phyloP scores from a whole-genome alignment of 768 basidiomycete species.

The Inosperma sp. region DNA sequence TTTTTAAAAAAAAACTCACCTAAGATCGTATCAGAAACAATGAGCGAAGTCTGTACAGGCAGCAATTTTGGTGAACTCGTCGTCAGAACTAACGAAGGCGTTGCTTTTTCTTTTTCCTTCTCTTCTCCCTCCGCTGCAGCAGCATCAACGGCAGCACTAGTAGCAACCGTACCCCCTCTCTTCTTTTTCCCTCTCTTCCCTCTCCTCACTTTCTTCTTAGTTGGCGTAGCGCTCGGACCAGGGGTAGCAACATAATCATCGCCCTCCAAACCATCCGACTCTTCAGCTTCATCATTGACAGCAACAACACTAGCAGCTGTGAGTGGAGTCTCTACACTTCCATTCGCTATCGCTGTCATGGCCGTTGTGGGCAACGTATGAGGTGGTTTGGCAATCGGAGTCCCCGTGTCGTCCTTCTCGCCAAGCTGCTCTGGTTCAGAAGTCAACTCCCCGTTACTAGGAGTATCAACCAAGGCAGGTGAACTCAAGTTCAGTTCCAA shows the following conservation, averaged over 20 bases:
- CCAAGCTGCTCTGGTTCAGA: neutral
- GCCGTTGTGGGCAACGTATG: neutral
- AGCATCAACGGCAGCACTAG: slow-evolving; percentile 38
- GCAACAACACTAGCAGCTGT: neutral
- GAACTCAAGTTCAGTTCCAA: neutral
- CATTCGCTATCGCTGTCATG: neutral
- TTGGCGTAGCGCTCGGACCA: slow-evolving; percentile 30
- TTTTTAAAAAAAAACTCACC: slow-evolving; percentile 51
- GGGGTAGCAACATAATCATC: slow-evolving; percentile 3
- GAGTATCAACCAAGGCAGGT: neutral
- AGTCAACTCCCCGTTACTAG: neutral
- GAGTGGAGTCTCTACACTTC: neutral
- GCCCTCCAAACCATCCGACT: slow-evolving; percentile 6
- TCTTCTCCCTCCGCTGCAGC: slow-evolving; percentile 27
- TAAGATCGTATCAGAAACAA: slow-evolving; percentile 70
- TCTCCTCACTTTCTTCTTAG: slow-evolving; percentile 43
- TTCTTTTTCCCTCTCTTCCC: slow-evolving; percentile 55
- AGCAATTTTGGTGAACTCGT: slow-evolving; percentile 29
- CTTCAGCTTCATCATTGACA: slow-evolving; percentile 3
- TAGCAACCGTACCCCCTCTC: slow-evolving; percentile 36
- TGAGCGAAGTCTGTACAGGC: slow-evolving; percentile 39
- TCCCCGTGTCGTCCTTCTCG: neutral
- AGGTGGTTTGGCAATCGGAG: neutral
- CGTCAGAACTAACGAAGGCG: slow-evolving; percentile 18
- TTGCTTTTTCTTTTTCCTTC: slow-evolving; percentile 31